These are phyloP conservation scores for Chamaecrista fasciculata DNA, from an alignment of 306 rosid genomes.

Conservation along the genomic window DNA sequence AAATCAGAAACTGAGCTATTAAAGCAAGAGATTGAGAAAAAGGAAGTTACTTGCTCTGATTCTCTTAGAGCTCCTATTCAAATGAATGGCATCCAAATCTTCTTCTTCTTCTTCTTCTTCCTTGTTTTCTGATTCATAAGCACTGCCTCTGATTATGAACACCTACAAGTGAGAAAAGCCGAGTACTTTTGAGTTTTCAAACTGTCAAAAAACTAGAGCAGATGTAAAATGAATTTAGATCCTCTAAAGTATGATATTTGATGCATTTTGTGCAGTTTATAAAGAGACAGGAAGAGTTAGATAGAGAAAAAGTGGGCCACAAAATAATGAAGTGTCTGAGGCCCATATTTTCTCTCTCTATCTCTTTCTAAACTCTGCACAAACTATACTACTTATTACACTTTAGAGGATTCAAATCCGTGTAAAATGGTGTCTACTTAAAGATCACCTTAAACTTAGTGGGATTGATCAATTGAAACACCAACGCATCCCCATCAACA, in stretches of 20 bases:
- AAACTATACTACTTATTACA: too few species aligned
- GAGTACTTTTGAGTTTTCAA: background rate
- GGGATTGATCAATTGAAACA: constrained; percentile 51
- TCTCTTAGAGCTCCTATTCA: constrained; percentile 31
- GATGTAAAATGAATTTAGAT: too few species aligned
- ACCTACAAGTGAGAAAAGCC: constrained; percentile 26
- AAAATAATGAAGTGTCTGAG: too few species aligned
- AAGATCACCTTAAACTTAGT: constrained; percentile 50
- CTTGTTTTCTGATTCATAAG: constrained; percentile 3
- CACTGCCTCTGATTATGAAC: constrained; percentile 34
- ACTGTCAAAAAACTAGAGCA: too few species aligned
- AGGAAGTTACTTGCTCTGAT: constrained; percentile 23
- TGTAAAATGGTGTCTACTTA: background rate
- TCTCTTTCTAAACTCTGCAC: too few species aligned
- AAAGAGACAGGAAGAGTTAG: too few species aligned
- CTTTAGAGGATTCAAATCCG: too few species aligned
- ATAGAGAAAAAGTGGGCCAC: too few species aligned
- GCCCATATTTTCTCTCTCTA: too few species aligned
- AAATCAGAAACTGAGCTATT: background rate
- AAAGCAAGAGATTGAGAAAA: background rate
- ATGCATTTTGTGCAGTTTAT: too few species aligned
- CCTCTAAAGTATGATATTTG: too few species aligned
- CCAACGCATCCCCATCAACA: constrained; percentile 66
- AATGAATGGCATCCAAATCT: constrained; percentile 16
- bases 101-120: constrained; percentile 2